Base-by-base conservation (phyloP, 768 basidiomycete genomes). In the Termitomyces sp. region DNA sequence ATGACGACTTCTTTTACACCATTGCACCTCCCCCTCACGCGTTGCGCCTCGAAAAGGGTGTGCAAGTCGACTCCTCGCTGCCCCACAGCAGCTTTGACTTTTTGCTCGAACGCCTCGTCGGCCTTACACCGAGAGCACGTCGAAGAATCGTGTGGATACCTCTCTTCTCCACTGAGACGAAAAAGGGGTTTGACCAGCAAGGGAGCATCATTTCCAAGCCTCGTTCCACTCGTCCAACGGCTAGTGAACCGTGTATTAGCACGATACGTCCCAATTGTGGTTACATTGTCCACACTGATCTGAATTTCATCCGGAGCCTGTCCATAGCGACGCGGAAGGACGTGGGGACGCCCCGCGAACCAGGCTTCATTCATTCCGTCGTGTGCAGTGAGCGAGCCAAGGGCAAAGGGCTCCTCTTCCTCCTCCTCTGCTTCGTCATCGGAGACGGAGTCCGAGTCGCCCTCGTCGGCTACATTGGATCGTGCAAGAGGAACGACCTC, bases 1-100 rank as follows among this genome's bases (percentile, higher is more conserved):
- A 89, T 67, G 32, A 87, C 72, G 47, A 85, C 79, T 62, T 90
- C 87, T 55, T 70, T 70, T 5, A 87, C 75, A 1, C 87, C 86
- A 33, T 72, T 66, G 54, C 88, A 89, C 24, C 54, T 43, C 7
- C 50, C 59, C 20, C 49, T 56, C 26, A 41, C 59, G 10, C 50
- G 56, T 22, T 49, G 48, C 8, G 48, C 28, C 32, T 57, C 56
- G 13, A 51, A 16, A n/a, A 57, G 56, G 16, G 32, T 14, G 6
- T 44, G n/a, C 18, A 43, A 26, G 2, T 57, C 43, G 16, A 6
- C 41, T 3, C 56, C 48, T 35, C 26, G 28, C 24, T 43, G 20
- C 33, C 40, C 51, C 5, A 26, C 51, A 3, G 43, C 50, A 10
- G 2, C 13, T 26, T 45, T 32, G n/a, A 57, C 40, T 18, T 9